phyloP scores from a whole-genome alignment of 78 protist genomes.

The Protostelium mycophagum region DNA sequence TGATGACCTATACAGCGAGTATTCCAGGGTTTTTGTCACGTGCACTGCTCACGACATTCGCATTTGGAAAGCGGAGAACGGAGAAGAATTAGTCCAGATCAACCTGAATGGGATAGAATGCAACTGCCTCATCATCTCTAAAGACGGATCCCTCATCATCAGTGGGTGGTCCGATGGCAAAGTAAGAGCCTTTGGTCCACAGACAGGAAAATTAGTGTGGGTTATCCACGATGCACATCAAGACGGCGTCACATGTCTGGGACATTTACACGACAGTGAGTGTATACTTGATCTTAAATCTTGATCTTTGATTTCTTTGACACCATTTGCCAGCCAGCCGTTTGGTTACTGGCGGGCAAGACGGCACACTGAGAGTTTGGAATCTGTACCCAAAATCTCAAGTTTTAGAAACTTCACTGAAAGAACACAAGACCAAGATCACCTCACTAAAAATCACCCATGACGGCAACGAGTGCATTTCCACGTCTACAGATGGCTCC shows the following conservation, averaged over 20 bases:
- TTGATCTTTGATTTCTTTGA: not conserved
- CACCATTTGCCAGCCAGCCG: not conserved
- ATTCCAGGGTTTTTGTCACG: conserved; percentile 64
- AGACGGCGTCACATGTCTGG: conserved; percentile 54
- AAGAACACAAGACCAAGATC: conserved; percentile 68
- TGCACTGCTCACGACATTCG: conserved; percentile 49
- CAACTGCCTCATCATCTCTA: conserved; percentile 28
- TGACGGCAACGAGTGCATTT: conserved; percentile 51
- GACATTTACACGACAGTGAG: conserved; percentile 10
- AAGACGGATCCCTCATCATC: conserved; percentile 47
- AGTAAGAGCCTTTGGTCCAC: conserved; percentile 76
- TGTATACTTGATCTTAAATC: no score
- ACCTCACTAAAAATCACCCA: conserved; percentile 6
- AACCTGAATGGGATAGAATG: conserved; percentile 28
- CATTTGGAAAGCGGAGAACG: conserved; percentile 46
- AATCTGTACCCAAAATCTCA: not conserved
- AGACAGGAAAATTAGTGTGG: conserved; percentile 59
- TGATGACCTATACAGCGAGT: conserved; percentile 5
- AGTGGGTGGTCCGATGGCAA: conserved; percentile 71
- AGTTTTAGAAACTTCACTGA: conserved; percentile 40
- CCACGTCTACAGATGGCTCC: conserved; percentile 65
- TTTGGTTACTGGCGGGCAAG: conserved; percentile 60
- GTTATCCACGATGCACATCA: conserved; percentile 72
- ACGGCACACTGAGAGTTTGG: conserved; percentile 67
- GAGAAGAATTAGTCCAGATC: conserved; percentile 66